Evolutionary conservation across 140 eudicot species (phyloP), one percentile per base, ranked within the genome.

Genomic region (Stevia rebaudiana): DNA sequence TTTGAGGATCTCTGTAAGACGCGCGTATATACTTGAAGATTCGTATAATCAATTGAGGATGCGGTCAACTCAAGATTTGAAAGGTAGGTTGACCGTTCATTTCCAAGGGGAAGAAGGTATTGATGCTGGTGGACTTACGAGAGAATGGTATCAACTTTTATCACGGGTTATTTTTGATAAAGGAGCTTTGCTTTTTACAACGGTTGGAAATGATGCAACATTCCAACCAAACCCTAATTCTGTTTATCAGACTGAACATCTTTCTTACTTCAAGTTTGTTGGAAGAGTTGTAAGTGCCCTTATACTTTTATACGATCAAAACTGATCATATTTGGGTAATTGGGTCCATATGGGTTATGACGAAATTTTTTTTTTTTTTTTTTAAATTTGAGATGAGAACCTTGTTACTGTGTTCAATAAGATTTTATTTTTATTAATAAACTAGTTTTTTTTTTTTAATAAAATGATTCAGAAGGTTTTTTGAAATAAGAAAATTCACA

Each of bases 101-200:
- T 94, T 94, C 53, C 99, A 88, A 78, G 99, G 99, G 57, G 99
- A 94, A 68, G 99, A 94, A 78, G 99, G 99, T 17, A 94, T 94
- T 17, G 99, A 94, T 78, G 99, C 99, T 3, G 99, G 99, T 74
- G 99, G 99, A 11, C 94, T 94, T 61, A 94, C 99, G 8, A 84
- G 99, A 77, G 99, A 94, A 74, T 94, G 99, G 99, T 94, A 94
- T 74, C 99, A 94, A 77, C 64, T 86, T 63, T 62, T 94, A 30
- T 88, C 99, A 0, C 72, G 99, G 79, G 99, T 94, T 41, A 94
- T 94, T 71, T 94, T 94, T 54, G 97, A 94, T 70, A 94, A 83
- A 74, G 97, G 99, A 62, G 97, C 99, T 17, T 68, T 94, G 69
- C 78, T 94, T 13, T 94, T 94, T 60, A 94, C 99, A 3, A 94